A percentile compares a stretch with the other conserved stretches of the same genome.
Conservation (phyloP, 1,139 yeast species). For the Geotrichum citri-aurantii region DNA sequence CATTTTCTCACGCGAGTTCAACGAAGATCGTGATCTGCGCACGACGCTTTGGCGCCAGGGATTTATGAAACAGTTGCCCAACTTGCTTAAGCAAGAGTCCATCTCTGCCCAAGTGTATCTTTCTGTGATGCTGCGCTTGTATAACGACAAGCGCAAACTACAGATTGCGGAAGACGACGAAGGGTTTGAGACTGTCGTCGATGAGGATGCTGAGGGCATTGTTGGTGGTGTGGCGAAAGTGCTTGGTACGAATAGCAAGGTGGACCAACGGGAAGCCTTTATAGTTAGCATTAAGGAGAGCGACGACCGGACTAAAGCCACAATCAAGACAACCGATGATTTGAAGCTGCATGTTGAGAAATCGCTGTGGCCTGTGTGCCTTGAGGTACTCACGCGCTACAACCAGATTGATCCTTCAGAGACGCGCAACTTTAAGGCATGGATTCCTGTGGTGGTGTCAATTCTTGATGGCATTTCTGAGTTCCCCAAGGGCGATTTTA, state of each 20-base stretch:
- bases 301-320: conserved; percentile 22
- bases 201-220: conserved; percentile 14
- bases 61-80: conserved; percentile 86
- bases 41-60: conserved; percentile 88
- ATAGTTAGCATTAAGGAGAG: conserved; percentile 37
- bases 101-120: conserved; percentile 85
- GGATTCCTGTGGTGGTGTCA: conserved; percentile 90
- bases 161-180: conserved; percentile 70
- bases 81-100: conserved; percentile 84
- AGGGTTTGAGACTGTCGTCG: conserved; percentile 20
- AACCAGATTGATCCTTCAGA: conserved; percentile 63
- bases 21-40: conserved; percentile 81
- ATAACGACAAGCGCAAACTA: conserved; percentile 65
- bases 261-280: conserved; percentile 32
- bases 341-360: conserved; percentile 15
- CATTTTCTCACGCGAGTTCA: conserved; percentile 77
- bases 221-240: conserved; percentile 10
- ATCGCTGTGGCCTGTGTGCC: conserved; percentile 64
- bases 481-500: conserved; percentile 71
- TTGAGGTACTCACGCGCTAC: conserved; percentile 62
- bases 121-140: conserved; percentile 72
- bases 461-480: conserved; percentile 76
- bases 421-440: conserved; percentile 71
- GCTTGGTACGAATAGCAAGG: not conserved
- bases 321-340: conserved; percentile 20